Evolutionary conservation across 1,139 yeast species (phyloP).

Genomic region (Debaryomyces subglobosus): DNA sequence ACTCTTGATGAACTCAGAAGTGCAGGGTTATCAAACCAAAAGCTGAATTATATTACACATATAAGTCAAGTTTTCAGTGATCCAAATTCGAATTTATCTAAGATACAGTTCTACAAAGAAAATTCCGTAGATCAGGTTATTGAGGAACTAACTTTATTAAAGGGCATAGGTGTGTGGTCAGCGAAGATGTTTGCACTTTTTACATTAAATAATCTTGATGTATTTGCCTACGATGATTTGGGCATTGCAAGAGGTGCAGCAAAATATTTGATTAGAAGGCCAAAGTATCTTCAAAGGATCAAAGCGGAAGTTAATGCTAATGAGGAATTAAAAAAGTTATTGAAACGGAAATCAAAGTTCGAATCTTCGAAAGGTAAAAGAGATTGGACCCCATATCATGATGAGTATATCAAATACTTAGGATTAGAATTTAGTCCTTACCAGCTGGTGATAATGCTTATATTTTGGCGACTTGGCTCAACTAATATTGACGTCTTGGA

Average conservation of each 20-base stretch:
- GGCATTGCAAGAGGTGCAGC: conserved; percentile 86
- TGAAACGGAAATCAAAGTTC: conserved; percentile 42
- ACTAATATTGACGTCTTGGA: conserved; percentile 58
- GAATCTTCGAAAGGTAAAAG: conserved; percentile 43
- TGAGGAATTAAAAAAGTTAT: conserved; percentile 31
- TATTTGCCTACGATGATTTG: conserved; percentile 78
- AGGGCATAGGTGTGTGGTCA: conserved; percentile 91
- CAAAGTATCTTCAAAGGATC: conserved; percentile 48
- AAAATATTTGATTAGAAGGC: conserved; percentile 59
- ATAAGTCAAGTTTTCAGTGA: conserved; percentile 60
- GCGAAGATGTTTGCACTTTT: conserved; percentile 86
- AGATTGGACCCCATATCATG: conserved; percentile 65
- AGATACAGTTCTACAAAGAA: conserved; percentile 38
- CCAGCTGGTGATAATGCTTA: conserved; percentile 66
- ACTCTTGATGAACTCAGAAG: conserved; percentile 52
- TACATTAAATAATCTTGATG: conserved; percentile 64
- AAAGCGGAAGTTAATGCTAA: conserved; percentile 33
- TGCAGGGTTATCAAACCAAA: conserved; percentile 74
- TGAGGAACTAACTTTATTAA: conserved; percentile 57
- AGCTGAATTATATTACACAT: conserved; percentile 64
- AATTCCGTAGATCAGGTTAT: conserved; percentile 51
- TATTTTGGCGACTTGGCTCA: conserved; percentile 71
- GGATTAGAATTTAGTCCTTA: conserved; percentile 69
- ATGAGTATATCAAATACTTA: conserved; percentile 55
- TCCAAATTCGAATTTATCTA: conserved; percentile 38